Percentiles rank a stretch among this genome's conserved stretches.
Evolutionary conservation across 306 rosid genomes (phyloP).

Genomic region (Cicer chorassanicum): DNA sequence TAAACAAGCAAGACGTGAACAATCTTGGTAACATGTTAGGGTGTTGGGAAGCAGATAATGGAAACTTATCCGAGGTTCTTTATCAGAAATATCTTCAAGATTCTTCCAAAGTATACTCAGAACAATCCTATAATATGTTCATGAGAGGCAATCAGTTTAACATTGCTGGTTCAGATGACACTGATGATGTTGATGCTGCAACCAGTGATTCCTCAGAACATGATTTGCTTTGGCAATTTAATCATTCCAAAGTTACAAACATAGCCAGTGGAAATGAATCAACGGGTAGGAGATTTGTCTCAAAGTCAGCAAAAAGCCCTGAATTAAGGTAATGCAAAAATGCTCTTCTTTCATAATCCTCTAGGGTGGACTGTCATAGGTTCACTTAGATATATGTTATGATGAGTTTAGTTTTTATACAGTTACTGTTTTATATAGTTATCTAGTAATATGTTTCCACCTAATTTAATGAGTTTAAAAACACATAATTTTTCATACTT

Average conservation of each 20-base stretch:
- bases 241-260: conserved; percentile 64
- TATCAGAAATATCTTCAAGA: conserved; percentile 91
- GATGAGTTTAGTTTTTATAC: background rate
- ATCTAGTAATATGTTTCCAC: too few species aligned
- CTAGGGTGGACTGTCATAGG: background rate
- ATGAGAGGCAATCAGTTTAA: conserved; percentile 64
- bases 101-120: conserved; percentile 69
- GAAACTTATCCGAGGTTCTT: conserved; percentile 63
- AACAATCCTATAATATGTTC: conserved; percentile 69
- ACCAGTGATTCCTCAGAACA: conserved; percentile 95
- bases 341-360: background rate
- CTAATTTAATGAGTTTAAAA: background rate
- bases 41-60: conserved; percentile 80
- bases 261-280: conserved; percentile 62
- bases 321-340: conserved; percentile 67
- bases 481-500: background rate
- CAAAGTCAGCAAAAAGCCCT: conserved; percentile 64
- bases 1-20: conserved; percentile 80
- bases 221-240: conserved; percentile 93
- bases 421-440: background rate
- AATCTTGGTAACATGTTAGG: conserved; percentile 63
- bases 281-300: conserved; percentile 55
- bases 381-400: background rate
- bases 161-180: conserved; percentile 67
- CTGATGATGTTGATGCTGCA: conserved; percentile 86